phyloP scores from a whole-genome alignment of 805 yeast genomes.

The Brettanomyces sp. region DNA sequence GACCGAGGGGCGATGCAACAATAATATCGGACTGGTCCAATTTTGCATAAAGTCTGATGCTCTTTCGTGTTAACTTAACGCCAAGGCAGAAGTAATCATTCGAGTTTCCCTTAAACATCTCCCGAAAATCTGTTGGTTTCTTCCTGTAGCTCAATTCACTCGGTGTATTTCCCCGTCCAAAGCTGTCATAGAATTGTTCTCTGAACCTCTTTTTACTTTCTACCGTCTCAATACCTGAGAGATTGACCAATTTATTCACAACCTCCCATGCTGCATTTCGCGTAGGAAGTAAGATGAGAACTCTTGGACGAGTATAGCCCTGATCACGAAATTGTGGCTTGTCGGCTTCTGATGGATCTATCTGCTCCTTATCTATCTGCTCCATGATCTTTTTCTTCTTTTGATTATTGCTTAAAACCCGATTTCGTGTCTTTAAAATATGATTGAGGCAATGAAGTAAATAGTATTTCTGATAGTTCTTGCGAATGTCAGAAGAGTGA shows the following conservation, averaged over 20 bases:
- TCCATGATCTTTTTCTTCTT: slow-evolving; percentile 35
- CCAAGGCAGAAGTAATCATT: slow-evolving; percentile 90
- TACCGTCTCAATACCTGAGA: slow-evolving; percentile 63
- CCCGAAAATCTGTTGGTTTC: slow-evolving; percentile 79
- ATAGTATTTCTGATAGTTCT: slow-evolving; percentile 50
- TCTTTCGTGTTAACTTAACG: slow-evolving; percentile 80
- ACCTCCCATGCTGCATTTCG: slow-evolving; percentile 67
- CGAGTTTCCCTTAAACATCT: slow-evolving; percentile 77
- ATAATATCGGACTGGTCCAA: slow-evolving; percentile 81
- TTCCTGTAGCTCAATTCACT: slow-evolving; percentile 22
- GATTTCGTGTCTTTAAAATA: slow-evolving; percentile 75
- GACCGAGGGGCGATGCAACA: slow-evolving; percentile 86
- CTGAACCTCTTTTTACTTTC: slow-evolving; percentile 75
- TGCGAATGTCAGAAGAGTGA: slow-evolving; percentile 30
- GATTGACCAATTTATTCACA: slow-evolving; percentile 47
- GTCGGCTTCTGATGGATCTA: slow-evolving; percentile 15
- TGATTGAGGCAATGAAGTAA: slow-evolving; percentile 73
- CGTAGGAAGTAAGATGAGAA: slow-evolving; percentile 74
- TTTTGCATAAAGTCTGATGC: slow-evolving; percentile 74
- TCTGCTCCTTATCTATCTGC: slow-evolving; percentile 26
- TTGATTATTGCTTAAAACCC: slow-evolving; percentile 68
- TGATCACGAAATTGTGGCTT: slow-evolving; percentile 77
- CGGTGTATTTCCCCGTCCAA: slow-evolving; percentile 16
- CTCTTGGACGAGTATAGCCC: slow-evolving; percentile 92
- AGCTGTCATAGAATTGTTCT: slow-evolving; percentile 52